phyloP scores from a whole-genome alignment of 108 stramenopile species.

The Bacterosira constricta region DNA sequence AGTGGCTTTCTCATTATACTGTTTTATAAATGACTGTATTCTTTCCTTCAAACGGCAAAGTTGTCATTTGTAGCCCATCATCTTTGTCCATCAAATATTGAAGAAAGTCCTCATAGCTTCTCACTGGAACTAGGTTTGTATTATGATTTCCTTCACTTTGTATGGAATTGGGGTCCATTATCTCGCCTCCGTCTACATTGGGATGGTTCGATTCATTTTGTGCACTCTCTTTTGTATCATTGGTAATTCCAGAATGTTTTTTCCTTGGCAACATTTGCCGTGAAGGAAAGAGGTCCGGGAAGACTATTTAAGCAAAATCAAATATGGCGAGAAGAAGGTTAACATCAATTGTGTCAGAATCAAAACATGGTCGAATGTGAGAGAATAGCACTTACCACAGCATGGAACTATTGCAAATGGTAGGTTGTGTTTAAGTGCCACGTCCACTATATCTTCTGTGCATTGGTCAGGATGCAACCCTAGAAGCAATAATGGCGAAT shows the following conservation, averaged over 20 bases:
- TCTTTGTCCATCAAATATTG: conserved; percentile 65
- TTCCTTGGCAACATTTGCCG: conserved; percentile 10
- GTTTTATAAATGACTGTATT: conserved; percentile 64
- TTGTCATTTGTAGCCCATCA: conserved; percentile 42
- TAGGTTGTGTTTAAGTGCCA: conserved; percentile 55
- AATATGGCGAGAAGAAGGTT: no score
- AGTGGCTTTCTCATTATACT: background rate
- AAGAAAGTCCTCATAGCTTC: conserved; percentile 62
- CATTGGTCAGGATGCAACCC: conserved; percentile 77
- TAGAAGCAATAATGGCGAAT: conserved; percentile 47
- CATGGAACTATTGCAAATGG: conserved; percentile 67
- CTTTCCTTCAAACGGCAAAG: conserved; percentile 67
- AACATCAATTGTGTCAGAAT: no score
- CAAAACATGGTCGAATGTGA: no score
- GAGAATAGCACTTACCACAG: no score
- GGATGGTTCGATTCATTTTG: background rate
- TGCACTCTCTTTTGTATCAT: background rate
- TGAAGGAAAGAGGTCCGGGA: conserved; percentile 59
- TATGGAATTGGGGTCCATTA: no score
- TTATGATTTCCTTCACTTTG: conserved; percentile 13
- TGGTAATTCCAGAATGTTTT: background rate
- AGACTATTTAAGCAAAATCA: no score
- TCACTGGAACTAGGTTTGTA: no score
- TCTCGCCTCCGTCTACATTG: no score
- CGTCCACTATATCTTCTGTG: conserved; percentile 74